phyloP scores from a whole-genome alignment of 257 asterid genomes.

The Solanum tacnaense region DNA sequence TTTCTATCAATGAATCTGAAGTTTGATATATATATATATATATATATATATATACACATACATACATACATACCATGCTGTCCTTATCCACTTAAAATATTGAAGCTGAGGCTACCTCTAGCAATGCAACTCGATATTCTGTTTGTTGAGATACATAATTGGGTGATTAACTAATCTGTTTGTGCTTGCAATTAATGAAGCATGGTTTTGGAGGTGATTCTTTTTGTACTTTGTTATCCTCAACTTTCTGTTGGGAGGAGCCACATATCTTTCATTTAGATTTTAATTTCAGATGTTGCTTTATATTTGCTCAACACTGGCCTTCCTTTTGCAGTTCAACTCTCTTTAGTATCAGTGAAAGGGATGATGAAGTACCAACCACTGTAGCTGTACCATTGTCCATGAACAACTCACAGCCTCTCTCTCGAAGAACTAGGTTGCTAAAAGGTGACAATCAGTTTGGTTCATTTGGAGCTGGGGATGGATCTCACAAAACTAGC shows the following conservation, averaged over 20 bases:
- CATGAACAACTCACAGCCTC: conserved; percentile 54
- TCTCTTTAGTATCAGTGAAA: conserved; percentile 50
- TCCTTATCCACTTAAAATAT: not conserved
- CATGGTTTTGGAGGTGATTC: not conserved
- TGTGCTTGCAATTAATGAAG: not conserved
- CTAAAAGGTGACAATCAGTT: conserved; percentile 61
- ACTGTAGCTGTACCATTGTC: conserved; percentile 45
- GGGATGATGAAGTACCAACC: conserved; percentile 70
- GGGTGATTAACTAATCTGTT: not conserved
- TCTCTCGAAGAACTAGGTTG: conserved; percentile 89
- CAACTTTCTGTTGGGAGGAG: not conserved
- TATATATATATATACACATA: too few species aligned
- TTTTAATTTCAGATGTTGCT: conserved; percentile 2
- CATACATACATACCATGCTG: not conserved
- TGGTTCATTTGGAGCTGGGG: conserved; percentile 44
- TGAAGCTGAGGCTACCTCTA: not conserved
- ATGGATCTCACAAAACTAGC: conserved; percentile 51
- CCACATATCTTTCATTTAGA: not conserved
- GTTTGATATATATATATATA: not conserved
- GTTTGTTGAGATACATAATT: not conserved
- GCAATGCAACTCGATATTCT: not conserved
- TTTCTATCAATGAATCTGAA: not conserved
- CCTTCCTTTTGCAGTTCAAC: conserved; percentile 49
- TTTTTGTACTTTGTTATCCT: not conserved
- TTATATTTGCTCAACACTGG: not conserved